phyloP scores from a whole-genome alignment of 2,329 filamentous ascomycete genomes.

The Calycina herbarum region DNA sequence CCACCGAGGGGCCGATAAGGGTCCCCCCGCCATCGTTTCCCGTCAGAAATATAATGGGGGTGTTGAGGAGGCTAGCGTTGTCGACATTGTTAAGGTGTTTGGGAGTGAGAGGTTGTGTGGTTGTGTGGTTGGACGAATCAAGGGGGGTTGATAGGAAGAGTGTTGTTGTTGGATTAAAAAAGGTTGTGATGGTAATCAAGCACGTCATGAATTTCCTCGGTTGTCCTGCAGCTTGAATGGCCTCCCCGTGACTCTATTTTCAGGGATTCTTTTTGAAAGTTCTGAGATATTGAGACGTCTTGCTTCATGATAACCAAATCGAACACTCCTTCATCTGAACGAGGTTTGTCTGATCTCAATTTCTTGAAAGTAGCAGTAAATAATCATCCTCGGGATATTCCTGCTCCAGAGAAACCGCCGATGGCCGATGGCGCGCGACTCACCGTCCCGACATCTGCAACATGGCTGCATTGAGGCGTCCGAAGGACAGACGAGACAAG shows the following conservation, averaged over 20 bases:
- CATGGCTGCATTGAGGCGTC: not conserved
- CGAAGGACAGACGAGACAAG: not conserved
- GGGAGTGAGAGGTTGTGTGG: not conserved
- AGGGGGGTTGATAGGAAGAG: not conserved
- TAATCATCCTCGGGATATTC: not conserved
- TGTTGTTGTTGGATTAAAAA: not conserved
- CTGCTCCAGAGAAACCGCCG: not conserved
- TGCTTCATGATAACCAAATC: no score
- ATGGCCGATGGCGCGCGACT: not conserved
- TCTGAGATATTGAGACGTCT: no score
- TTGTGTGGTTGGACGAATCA: not conserved
- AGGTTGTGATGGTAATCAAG: not conserved
- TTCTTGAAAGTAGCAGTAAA: no score
- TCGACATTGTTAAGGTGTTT: not conserved
- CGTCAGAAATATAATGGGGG: not conserved
- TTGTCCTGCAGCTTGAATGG: not conserved
- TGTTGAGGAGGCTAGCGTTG: not conserved
- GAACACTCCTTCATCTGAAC: not conserved
- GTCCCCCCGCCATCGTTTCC: not conserved
- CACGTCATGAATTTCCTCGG: not conserved
- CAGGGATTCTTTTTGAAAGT: not conserved
- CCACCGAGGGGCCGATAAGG: not conserved
- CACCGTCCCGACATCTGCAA: not conserved
- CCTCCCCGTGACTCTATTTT: not conserved
- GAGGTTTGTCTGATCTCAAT: not conserved